Evolutionary conservation across 208 protist species (phyloP).

Genomic region (Acanthamoeba castellanii): DNA sequence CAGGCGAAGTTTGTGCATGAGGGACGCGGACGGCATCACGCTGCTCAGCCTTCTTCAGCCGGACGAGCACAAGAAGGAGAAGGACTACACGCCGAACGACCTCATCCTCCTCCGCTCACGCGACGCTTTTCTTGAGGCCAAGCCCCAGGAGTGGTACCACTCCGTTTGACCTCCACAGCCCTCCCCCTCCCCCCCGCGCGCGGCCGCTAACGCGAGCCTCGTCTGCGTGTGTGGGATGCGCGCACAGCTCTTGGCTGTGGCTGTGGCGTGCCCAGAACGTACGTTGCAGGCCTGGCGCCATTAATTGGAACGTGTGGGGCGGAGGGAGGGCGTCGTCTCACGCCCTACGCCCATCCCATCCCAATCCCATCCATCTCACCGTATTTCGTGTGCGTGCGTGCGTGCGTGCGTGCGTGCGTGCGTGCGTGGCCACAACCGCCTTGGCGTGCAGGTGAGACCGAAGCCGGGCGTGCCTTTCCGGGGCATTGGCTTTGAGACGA

Average conservation of each 20-base stretch:
- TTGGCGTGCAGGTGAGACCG: neutral
- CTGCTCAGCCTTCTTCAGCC: neutral
- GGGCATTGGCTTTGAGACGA: neutral
- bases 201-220: neutral
- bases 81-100: neutral
- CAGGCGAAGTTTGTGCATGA: slow-evolving; percentile 17
- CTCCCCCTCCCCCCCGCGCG: neutral
- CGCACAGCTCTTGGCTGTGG: slow-evolving; percentile 30
- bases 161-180: neutral
- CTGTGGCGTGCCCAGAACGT: slow-evolving; percentile 35
- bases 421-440: no score
- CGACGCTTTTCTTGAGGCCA: neutral
- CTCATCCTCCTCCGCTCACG: neutral
- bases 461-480: neutral
- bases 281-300: neutral
- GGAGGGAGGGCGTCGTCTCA: neutral
- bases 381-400: no score
- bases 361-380: no score
- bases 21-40: neutral
- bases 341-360: neutral
- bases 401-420: no score
- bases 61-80: neutral
- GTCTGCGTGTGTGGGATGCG: neutral
- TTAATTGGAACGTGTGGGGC: neutral
- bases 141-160: neutral